Conservation (phyloP, 2,329 filamentous ascomycete species). For the Colletotrichum acutatum region DNA sequence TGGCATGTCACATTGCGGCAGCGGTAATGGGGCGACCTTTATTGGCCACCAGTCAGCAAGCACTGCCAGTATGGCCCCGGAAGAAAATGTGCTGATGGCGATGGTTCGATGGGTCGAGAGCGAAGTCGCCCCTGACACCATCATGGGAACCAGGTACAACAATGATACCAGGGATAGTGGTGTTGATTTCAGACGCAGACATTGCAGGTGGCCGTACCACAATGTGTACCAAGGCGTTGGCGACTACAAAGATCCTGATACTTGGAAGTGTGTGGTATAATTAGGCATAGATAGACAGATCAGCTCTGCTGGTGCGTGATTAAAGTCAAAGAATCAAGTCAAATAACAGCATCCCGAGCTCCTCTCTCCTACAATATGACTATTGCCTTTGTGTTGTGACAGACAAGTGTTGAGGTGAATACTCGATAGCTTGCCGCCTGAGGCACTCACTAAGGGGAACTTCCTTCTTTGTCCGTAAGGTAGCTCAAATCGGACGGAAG, state of each 20-base stretch:
- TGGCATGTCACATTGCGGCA: constrained; percentile 62
- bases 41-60: constrained; percentile 40
- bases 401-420: too few relatives aligned
- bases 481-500: too few relatives aligned
- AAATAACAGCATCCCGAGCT: background rate
- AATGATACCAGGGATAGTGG: constrained; percentile 39
- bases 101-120: constrained; percentile 60
- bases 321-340: background rate
- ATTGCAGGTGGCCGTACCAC: constrained; percentile 47
- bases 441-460: too few relatives aligned
- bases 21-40: constrained; percentile 53
- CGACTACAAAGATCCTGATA: constrained; percentile 22
- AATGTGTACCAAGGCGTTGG: constrained; percentile 41
- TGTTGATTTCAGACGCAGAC: constrained; percentile 44
- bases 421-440: too few relatives aligned
- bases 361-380: background rate
- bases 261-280: constrained; percentile 22
- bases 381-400: background rate
- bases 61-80: constrained; percentile 44
- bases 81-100: constrained; percentile 55
- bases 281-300: background rate
- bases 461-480: too few relatives aligned
- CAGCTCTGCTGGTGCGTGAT: background rate
- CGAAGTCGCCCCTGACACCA: constrained; percentile 50
- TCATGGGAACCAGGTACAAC: constrained; percentile 46